These are phyloP conservation scores for Cladorrhinum sp. DNA, from an alignment of 2,329 filamentous ascomycete genomes.

Conservation along the genomic window DNA sequence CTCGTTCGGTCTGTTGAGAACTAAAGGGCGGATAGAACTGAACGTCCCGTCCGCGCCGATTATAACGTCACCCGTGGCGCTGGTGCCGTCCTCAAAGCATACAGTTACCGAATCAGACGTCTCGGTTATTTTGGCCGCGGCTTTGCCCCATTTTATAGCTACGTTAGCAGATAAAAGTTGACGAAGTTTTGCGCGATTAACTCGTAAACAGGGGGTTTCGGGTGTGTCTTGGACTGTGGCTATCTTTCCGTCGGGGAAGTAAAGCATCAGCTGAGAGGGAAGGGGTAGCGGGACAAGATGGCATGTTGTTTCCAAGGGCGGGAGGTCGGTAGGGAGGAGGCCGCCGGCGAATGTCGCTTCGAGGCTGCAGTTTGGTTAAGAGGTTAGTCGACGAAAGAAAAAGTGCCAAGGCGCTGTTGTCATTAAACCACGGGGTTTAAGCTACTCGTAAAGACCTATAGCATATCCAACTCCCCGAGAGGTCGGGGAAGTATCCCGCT, in stretches of 20 bases:
- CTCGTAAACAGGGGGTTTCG: conserved; percentile 32
- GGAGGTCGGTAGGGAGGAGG: conserved; percentile 25
- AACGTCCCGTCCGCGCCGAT: conserved; percentile 46
- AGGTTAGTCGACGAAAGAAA: background rate
- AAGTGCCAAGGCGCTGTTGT: no score
- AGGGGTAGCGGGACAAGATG: conserved; percentile 29
- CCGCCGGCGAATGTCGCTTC: conserved; percentile 20
- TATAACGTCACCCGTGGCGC: conserved; percentile 42
- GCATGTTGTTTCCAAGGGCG: conserved; percentile 20
- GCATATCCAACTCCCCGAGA: conserved; percentile 32
- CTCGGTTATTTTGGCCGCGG: conserved; percentile 35
- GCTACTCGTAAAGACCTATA: conserved; percentile 31
- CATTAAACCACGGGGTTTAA: no score
- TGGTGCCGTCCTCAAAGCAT: conserved; percentile 43
- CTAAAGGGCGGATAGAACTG: conserved; percentile 33
- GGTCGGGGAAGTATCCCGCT: conserved; percentile 33
- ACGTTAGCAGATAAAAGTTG: conserved; percentile 30
- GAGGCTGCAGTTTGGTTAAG: conserved; percentile 10
- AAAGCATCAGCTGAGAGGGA: conserved; percentile 26
- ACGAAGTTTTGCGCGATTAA: conserved; percentile 31
- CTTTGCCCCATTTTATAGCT: conserved; percentile 40
- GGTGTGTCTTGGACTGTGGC: conserved; percentile 28
- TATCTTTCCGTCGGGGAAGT: conserved; percentile 18
- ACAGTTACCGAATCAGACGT: conserved; percentile 35
- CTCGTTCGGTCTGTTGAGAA: conserved; percentile 27